A percentile compares a stretch with the other conserved stretches of the same genome.
Evolutionary conservation across 1,139 yeast genomes (phyloP).

Genomic region (Debaryomycetaceae sp.): DNA sequence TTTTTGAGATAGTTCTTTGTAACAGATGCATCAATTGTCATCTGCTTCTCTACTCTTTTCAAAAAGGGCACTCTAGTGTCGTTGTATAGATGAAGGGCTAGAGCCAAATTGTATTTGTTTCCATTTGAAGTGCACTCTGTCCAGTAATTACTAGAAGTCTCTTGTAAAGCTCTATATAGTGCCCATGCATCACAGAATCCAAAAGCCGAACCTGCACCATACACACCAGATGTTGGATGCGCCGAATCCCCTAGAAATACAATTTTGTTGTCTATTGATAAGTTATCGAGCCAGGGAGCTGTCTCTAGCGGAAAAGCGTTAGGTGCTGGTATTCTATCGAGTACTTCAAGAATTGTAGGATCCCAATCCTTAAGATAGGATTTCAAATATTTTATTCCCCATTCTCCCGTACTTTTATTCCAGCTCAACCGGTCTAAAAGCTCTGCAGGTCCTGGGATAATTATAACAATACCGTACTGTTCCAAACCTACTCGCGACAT

Average conservation of each 20-base stretch:
- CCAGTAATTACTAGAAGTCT: constrained; percentile 6
- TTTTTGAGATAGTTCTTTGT: not conserved
- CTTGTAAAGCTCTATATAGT: constrained; percentile 8
- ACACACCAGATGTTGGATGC: constrained; percentile 13
- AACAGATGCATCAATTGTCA: constrained; percentile 6
- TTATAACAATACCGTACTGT: constrained; percentile 11
- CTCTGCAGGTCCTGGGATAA: constrained; percentile 7
- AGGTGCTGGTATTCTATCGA: constrained; percentile 9
- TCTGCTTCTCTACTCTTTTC: constrained; percentile 9
- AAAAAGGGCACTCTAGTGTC: constrained; percentile 10
- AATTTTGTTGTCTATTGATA: constrained; percentile 8
- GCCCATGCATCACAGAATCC: constrained; percentile 13
- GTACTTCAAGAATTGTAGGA: constrained; percentile 7
- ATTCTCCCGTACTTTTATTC: constrained; percentile 9
- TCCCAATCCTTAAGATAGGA: constrained; percentile 11
- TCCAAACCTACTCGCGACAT: constrained; percentile 10
- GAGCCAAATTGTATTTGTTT: constrained; percentile 4
- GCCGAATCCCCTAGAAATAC: constrained; percentile 24
- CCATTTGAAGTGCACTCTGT: not conserved
- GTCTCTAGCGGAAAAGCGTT: constrained; percentile 11
- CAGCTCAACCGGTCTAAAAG: constrained; percentile 6
- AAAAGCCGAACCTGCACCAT: constrained; percentile 12
- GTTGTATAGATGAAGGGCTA: constrained; percentile 7
- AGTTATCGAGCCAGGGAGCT: constrained; percentile 9
- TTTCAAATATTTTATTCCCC: constrained; percentile 7